phyloP scores from a whole-genome alignment of 225 moss, liverwort and hornwort species.

The Thuidium tamariscinum region DNA sequence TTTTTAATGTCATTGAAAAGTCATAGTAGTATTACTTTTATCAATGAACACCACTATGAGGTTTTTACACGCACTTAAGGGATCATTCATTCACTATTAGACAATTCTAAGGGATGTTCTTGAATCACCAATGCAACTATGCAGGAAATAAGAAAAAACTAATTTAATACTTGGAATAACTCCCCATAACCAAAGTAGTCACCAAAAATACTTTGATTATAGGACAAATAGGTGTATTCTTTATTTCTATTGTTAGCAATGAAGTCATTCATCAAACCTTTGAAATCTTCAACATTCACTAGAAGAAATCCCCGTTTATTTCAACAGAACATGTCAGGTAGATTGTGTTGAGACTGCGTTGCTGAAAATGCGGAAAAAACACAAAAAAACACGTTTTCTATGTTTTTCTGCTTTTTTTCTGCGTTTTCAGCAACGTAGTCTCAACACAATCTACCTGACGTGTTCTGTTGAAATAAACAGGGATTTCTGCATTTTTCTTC shows the following conservation, averaged over 20 bases:
- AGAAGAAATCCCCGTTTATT: no score
- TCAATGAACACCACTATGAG: background rate
- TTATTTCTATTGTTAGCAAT: background rate
- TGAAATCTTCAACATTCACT: accelerated
- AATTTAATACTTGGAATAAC: accelerated
- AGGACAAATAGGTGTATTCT: accelerated
- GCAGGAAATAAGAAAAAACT: no score
- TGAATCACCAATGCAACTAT: background rate
- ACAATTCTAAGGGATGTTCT: background rate
- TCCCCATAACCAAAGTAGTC: background rate
- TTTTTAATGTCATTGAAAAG: background rate
- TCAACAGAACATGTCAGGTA: no score
- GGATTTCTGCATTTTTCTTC: no score
- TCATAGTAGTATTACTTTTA: background rate
- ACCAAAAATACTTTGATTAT: background rate
- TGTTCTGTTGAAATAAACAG: no score
- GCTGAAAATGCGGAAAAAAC: no score
- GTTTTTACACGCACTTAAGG: background rate
- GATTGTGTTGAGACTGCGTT: no score
- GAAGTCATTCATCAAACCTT: background rate
- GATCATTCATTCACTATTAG: background rate
- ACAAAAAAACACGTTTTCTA: no score
- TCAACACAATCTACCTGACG: no score
- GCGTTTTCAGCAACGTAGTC: no score
- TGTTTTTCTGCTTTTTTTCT: no score